Percentiles rank a stretch among this genome's conserved stretches.
Evolutionary conservation across 176 grass and related monocot species (phyloP).

Genomic region (Cenchrus americanus): DNA sequence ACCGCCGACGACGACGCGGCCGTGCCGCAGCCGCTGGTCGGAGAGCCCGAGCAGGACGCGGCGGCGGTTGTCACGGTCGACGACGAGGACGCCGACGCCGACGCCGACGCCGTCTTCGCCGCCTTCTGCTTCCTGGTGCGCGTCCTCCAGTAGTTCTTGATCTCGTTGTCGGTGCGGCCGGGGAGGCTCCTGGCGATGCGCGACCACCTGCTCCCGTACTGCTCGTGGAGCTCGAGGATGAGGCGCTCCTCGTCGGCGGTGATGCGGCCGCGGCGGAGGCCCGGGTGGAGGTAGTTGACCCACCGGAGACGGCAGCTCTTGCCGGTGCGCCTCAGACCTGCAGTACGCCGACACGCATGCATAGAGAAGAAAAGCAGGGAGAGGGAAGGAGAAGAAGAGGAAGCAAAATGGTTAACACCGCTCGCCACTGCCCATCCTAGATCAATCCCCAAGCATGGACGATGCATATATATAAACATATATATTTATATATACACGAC

Average conservation of each 20-base stretch:
- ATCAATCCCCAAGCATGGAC: slow-evolving; percentile 37
- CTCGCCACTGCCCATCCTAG: slow-evolving; percentile 17
- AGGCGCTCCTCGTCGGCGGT: slow-evolving; percentile 84
- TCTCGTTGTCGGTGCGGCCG: slow-evolving; percentile 99
- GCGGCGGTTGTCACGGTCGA: slow-evolving; percentile 35
- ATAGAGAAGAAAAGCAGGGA: slow-evolving; percentile 20
- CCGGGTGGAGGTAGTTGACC: slow-evolving; percentile 92
- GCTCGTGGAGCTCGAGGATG: slow-evolving; percentile 71
- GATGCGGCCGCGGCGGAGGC: slow-evolving; percentile 83
- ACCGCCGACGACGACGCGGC: neutral
- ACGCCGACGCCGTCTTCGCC: slow-evolving; percentile 5
- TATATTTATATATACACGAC: neutral
- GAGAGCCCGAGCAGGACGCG: slow-evolving; percentile 42
- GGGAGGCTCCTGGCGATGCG: slow-evolving; percentile 87
- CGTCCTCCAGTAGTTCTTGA: slow-evolving; percentile 99
- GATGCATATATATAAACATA: neutral
- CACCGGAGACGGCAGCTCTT: slow-evolving; percentile 92
- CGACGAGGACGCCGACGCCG: slow-evolving; percentile 27
- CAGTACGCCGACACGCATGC: slow-evolving; percentile 44
- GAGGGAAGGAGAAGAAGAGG: neutral
- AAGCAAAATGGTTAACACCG: slow-evolving; percentile 38
- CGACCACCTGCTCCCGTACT: slow-evolving; percentile 92
- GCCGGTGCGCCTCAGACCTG: slow-evolving; percentile 84
- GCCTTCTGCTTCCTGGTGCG: slow-evolving; percentile 82
- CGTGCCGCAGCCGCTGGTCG: neutral